A percentile compares a stretch with the other conserved stretches of the same genome.
These are phyloP conservation scores for Gracilariopsis chorda DNA, from an alignment of 23 red algal species.

Conservation along the genomic window DNA sequence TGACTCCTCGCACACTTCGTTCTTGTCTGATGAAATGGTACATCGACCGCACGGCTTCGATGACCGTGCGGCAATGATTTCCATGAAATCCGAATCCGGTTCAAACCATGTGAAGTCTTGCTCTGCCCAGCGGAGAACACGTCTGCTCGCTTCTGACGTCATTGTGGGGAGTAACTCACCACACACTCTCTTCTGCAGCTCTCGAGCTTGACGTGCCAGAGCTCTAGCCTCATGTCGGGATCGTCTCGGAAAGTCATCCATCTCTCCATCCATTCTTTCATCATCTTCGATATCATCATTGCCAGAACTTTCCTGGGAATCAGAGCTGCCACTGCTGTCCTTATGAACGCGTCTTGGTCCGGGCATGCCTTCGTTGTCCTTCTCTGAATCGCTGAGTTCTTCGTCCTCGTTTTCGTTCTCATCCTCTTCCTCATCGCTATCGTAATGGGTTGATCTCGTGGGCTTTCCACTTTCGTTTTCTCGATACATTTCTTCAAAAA, in stretches of 20 bases:
- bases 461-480: not conserved
- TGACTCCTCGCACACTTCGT: slow-evolving; percentile 15
- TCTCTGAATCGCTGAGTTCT: not conserved
- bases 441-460: not conserved
- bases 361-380: not conserved
- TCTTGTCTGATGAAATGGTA: not conserved
- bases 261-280: not conserved
- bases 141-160: slow-evolving; percentile 11
- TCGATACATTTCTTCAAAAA: slow-evolving; percentile 2
- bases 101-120: slow-evolving; percentile 52
- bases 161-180: slow-evolving; percentile 12
- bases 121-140: slow-evolving; percentile 43
- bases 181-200: slow-evolving; percentile 41
- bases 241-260: not conserved
- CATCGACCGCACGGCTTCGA: slow-evolving; percentile 11
- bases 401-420: not conserved
- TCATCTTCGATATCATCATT: not conserved
- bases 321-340: slow-evolving; percentile 16
- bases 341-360: not conserved
- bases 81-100: slow-evolving; percentile 16
- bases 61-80: not conserved
- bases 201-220: slow-evolving; percentile 10
- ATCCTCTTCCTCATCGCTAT: not conserved
- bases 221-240: not conserved
- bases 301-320: not conserved